Evolutionary conservation across 805 yeast genomes (phyloP), one percentile per base, ranked within the genome.

Genomic region (Saccharomycopsis capsularis): DNA sequence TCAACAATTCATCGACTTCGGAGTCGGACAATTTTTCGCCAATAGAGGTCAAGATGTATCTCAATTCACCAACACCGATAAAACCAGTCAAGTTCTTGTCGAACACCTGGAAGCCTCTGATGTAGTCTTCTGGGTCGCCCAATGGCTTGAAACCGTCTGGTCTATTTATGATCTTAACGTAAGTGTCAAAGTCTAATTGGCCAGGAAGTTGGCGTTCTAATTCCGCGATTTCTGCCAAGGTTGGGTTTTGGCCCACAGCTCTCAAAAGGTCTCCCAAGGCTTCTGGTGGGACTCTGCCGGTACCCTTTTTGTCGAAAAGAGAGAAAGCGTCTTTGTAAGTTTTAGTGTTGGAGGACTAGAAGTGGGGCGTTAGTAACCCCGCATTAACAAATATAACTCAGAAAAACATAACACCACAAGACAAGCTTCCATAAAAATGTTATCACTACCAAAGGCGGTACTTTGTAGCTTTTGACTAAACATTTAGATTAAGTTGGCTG

Each of bases 171-270:
- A 87, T 75, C 64, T 78, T 76, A 51, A 81, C 79, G 67, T 85
- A 88, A 15, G 87, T 78, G 51, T 82, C 90, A 57, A 81, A 88
- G 60, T 83, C 87, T 56, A 87, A 53, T 35, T 64, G 66, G n/a
- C 64, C 63, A 24, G 59, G 55, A 38, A 63, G 49, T 50, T 64
- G 68, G 2, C 58, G 65, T 62, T 77, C 79, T 46, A 82, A 66
- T 50, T 78, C 81, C 25, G 77, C 69, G 55, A 89, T 85, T 68
- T 89, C 96, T 21, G 90, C 85, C 60, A 88, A 76, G 3, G 99
- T 90, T 55, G 99, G 99, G 71, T 93, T 93, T 72, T 91, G 98
- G 36, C 99, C 99, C 53, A 93, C 90, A 1, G 99, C 97, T 64
- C 99, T 79, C 53, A 93, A 76, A 58, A 93, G 76, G 63, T 93